Conservation (phyloP, 2,329 filamentous ascomycete species). For the Ophiocordyceps camponoti-saundersi region DNA sequence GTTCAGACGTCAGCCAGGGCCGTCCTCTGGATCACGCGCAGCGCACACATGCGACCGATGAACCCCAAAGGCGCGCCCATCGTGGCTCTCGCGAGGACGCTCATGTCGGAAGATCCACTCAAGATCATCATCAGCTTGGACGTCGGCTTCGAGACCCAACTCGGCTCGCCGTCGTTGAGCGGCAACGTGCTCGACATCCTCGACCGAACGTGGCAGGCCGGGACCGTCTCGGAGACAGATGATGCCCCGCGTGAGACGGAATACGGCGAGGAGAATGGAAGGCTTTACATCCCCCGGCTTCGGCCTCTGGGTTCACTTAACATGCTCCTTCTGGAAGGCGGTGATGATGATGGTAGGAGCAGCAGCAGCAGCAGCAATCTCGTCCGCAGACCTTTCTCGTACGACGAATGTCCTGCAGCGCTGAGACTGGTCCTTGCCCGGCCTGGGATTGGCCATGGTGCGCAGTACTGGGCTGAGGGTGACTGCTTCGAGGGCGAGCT, state of each 20-base stretch:
- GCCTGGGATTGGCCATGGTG: slow-evolving; percentile 10
- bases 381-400: slow-evolving; percentile 6
- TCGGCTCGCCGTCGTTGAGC: slow-evolving; percentile 4
- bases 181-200: slow-evolving; percentile 11
- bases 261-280: slow-evolving; percentile 20
- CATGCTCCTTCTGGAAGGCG: slow-evolving; percentile 21
- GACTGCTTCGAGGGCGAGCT: slow-evolving; percentile 5
- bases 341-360: slow-evolving; percentile 1
- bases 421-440: slow-evolving; percentile 10
- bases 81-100: slow-evolving; percentile 26
- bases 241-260: slow-evolving; percentile 19
- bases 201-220: slow-evolving; percentile 7
- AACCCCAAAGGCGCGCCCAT: slow-evolving; percentile 22
- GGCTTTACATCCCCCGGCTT: slow-evolving; percentile 27
- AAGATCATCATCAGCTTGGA: slow-evolving; percentile 27
- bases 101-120: slow-evolving; percentile 30
- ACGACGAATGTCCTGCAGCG: neutral
- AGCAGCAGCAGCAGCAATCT: neutral
- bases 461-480: slow-evolving; percentile 9
- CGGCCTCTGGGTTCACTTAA: slow-evolving; percentile 23
- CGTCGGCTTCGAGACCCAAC: slow-evolving; percentile 9
- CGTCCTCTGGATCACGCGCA: slow-evolving; percentile 30
- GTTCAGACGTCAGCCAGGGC: slow-evolving; percentile 19
- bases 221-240: slow-evolving; percentile 3
- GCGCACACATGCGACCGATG: slow-evolving; percentile 18